Conservation (phyloP, 768 basidiomycete species). For the Sutorius australiensis region DNA sequence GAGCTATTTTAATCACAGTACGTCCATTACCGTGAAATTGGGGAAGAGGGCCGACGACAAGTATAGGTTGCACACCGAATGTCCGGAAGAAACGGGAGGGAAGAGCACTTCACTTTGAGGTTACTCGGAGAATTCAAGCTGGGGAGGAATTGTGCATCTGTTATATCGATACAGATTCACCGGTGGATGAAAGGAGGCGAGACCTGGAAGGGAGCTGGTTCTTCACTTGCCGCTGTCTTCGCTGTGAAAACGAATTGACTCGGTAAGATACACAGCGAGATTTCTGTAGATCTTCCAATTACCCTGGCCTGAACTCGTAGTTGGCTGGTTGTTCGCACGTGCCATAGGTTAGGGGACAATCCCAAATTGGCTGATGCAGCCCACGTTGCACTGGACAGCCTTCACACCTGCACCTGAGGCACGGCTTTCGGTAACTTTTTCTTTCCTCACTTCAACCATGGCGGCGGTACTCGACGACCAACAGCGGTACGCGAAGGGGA, state of each 20-base stretch:
- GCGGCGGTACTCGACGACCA: conserved; percentile 14
- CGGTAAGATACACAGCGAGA: not conserved
- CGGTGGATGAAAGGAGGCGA: conserved; percentile 35
- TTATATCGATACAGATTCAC: conserved; percentile 40
- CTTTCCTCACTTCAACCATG: conserved; percentile 19
- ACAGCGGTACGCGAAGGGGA: conserved; percentile 22
- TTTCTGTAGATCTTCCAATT: not conserved
- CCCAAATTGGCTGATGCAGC: conserved; percentile 4
- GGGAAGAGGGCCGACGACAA: not conserved
- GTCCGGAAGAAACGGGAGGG: conserved; percentile 44
- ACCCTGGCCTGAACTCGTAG: not conserved
- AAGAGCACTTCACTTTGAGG: conserved; percentile 46
- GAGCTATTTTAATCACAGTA: conserved; percentile 70
- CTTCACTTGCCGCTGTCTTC: conserved; percentile 48
- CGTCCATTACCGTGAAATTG: conserved; percentile 4
- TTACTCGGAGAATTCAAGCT: conserved; percentile 37
- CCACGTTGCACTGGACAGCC: conserved; percentile 17
- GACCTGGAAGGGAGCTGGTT: conserved; percentile 52
- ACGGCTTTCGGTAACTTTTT: not conserved
- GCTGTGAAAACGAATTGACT: conserved; percentile 35
- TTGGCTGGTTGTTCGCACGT: not conserved
- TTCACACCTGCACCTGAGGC: conserved; percentile 2
- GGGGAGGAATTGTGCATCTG: conserved; percentile 60
- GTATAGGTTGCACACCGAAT: conserved; percentile 51
- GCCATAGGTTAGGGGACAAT: not conserved